Evolutionary conservation across 2,329 filamentous ascomycete species (phyloP).

Genomic region (Scedosporium minutisporum): DNA sequence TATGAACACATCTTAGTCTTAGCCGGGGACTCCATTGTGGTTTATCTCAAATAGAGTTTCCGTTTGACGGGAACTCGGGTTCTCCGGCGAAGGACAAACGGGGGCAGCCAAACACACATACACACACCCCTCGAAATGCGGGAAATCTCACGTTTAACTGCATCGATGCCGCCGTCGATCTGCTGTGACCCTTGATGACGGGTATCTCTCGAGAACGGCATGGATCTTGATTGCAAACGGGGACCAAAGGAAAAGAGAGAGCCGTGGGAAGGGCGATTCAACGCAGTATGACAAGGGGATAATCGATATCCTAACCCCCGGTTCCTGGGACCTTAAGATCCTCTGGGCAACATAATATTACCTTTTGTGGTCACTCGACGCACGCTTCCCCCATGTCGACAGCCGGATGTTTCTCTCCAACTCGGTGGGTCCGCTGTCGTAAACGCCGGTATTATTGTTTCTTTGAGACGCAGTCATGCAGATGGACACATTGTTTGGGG

Average conservation of each 20-base stretch:
- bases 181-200: conserved; percentile 13
- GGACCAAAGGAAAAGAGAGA: neutral
- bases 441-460: neutral
- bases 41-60: neutral
- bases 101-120: neutral
- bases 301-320: neutral
- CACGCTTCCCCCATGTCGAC: neutral
- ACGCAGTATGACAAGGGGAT: neutral
- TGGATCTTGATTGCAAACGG: conserved; percentile 11
- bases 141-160: conserved; percentile 17
- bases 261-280: neutral
- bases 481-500: neutral
- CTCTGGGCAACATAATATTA: neutral
- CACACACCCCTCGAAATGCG: conserved; percentile 8
- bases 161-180: conserved; percentile 14
- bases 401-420: neutral
- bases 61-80: conserved; percentile 1
- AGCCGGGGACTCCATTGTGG: neutral
- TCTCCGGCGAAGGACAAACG: neutral
- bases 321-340: neutral
- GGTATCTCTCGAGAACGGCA: conserved; percentile 9
- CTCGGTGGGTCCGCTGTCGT: neutral
- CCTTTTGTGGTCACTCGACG: neutral
- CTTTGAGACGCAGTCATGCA: neutral
- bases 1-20: neutral